These are phyloP conservation scores for Aspergillus incahuasiensis DNA, from an alignment of 495 filamentous ascomycete species.

Conservation along the genomic window DNA sequence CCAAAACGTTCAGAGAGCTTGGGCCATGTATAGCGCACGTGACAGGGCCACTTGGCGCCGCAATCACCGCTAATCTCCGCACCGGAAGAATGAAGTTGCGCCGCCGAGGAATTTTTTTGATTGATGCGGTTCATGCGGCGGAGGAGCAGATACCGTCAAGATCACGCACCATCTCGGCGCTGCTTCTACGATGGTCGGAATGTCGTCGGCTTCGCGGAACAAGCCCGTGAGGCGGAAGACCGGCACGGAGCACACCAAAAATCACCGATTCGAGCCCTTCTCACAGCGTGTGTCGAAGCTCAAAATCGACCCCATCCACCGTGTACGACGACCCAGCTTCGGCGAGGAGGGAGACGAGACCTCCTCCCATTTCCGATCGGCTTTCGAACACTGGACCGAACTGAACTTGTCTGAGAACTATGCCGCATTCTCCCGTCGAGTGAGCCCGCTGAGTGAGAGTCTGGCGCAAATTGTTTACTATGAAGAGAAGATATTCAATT, in stretches of 20 bases:
- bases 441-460: conserved; percentile 75
- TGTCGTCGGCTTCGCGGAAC: conserved; percentile 57
- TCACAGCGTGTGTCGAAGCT: conserved; percentile 88
- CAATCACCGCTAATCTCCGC: conserved; percentile 27
- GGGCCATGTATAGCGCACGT: conserved; percentile 31
- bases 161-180: conserved; percentile 24
- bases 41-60: conserved; percentile 20
- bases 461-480: conserved; percentile 88
- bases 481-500: conserved; percentile 74
- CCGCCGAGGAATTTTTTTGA: conserved; percentile 46
- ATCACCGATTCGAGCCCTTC: conserved; percentile 88
- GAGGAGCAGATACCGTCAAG: conserved; percentile 16
- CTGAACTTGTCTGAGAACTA: conserved; percentile 83
- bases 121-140: conserved; percentile 17
- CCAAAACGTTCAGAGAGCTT: conserved; percentile 12
- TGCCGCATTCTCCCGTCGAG: conserved; percentile 64
- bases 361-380: conserved; percentile 75
- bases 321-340: conserved; percentile 75
- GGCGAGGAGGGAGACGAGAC: conserved; percentile 64
- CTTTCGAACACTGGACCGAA: conserved; percentile 83
- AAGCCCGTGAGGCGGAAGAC: conserved; percentile 61
- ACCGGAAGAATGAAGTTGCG: conserved; percentile 35
- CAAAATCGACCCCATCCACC: conserved; percentile 86
- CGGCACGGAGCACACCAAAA: conserved; percentile 68
- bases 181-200: conserved; percentile 49